A percentile compares a stretch with the other conserved stretches of the same genome.
These are phyloP conservation scores for Selaginella tamariscina DNA, from an alignment of 75 land plant species.

Conservation along the genomic window DNA sequence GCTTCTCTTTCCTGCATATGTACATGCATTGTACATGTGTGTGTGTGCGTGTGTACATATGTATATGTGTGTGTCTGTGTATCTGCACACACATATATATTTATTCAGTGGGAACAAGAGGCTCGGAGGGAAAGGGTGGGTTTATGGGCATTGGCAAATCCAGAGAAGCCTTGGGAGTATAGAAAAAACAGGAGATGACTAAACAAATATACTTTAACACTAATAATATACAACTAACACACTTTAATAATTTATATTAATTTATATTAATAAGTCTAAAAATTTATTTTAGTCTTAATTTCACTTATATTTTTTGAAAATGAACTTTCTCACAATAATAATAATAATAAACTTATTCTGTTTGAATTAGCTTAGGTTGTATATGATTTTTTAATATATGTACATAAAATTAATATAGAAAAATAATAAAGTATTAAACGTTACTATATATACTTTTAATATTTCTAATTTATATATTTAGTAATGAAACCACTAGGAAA, in stretches of 20 bases:
- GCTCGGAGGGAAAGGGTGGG: slow-evolving; percentile 59
- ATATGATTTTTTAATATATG: too few relatives aligned
- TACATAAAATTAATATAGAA: too few relatives aligned
- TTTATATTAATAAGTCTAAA: neutral
- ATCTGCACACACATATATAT: slow-evolving; percentile 6
- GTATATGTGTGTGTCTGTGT: neutral
- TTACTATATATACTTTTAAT: too few relatives aligned
- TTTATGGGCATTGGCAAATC: slow-evolving; percentile 66
- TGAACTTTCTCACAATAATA: too few relatives aligned
- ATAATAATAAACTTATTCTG: too few relatives aligned
- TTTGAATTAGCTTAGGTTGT: too few relatives aligned
- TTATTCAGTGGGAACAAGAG: slow-evolving; percentile 62
- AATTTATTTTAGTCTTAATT: neutral
- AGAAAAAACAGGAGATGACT: slow-evolving; percentile 27
- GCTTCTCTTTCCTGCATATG: neutral
- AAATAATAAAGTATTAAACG: too few relatives aligned
- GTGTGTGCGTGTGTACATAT: neutral
- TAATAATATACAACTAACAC: neutral
- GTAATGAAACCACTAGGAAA: too few relatives aligned
- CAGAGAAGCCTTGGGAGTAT: slow-evolving; percentile 91
- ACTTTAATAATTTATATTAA: neutral
- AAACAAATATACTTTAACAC: neutral
- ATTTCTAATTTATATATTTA: too few relatives aligned
- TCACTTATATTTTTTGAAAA: too few relatives aligned
- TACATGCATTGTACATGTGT: neutral